phyloP scores from a whole-genome alignment of 75 land plant genomes.

The Pseudotsuga menziesii region DNA sequence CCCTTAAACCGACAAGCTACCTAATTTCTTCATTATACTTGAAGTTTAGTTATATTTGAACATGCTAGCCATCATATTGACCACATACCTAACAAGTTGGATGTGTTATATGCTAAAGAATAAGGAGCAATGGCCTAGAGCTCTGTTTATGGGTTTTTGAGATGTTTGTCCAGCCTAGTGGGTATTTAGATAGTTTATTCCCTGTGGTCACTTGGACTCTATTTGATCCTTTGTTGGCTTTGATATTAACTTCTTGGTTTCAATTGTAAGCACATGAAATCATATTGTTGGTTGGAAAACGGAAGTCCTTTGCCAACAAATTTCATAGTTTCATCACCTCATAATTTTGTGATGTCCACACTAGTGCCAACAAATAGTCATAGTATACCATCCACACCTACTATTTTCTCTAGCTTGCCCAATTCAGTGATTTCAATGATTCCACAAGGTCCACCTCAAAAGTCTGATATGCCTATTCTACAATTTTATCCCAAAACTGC shows the following conservation, averaged over 20 bases:
- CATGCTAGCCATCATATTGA: no score
- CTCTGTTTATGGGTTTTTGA: neutral
- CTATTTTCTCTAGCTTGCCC: neutral
- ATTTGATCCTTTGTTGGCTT: neutral
- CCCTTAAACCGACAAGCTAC: no score
- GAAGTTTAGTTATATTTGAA: no score
- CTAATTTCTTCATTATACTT: no score
- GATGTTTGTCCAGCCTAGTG: neutral
- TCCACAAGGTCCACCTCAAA: neutral
- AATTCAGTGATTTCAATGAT: neutral
- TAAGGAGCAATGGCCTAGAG: no score
- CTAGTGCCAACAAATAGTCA: neutral
- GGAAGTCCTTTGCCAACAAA: neutral
- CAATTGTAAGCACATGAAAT: conserved; percentile 11
- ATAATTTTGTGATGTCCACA: neutral
- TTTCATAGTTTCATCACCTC: neutral
- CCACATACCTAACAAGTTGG: no score
- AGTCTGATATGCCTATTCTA: neutral
- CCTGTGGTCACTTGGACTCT: neutral
- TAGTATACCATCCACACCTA: conserved; percentile 4
- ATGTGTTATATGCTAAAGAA: no score
- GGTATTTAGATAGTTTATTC: neutral
- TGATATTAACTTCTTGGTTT: neutral
- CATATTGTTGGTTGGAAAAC: conserved; percentile 12
- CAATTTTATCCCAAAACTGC: neutral